Evolutionary conservation across 805 yeast genomes (phyloP), one percentile per base, ranked within the genome.

Genomic region (Zygosaccharomyces kombuchaensis): DNA sequence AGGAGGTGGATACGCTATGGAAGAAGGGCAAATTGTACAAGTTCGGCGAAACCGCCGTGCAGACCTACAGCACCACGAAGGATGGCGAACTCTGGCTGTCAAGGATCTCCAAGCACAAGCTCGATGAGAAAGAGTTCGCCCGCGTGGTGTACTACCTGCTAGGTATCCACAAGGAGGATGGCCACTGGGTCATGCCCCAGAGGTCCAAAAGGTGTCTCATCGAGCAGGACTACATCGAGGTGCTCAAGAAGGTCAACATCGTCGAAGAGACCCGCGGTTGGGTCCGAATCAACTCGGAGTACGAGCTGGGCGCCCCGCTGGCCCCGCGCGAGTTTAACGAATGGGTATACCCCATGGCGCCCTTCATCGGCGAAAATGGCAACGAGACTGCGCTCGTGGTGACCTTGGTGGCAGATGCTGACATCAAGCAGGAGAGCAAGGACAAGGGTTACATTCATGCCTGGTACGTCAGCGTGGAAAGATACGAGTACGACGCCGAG

Each of bases 301-400:
- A 71, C 51, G 66, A 67, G 30, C 50, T 71, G 17, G 70, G 71
- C 4, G 59, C 63, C 9, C 66, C 71, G 4, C 51, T 70, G 27
- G 56, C 59, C 4, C 63, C 68, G 1, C 53, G 75, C 32, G 70
- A 66, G 38, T 71, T 71, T 52, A 62, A 62, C 47, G 68, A 68
- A 36, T 66, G 63, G 63, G 61, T 64, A 16, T 58, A 68, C 47
- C 57, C 67, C 7, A 47, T 60, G 13, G 54, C 52, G 9, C 68
- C 65, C 10, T 50, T 46, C 26, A 34, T 32, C 4, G 43, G 46
- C 13, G 46, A 37, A 2, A 48, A 48, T 5, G 61, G 55, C 5
- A 26, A 35, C 3, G 66, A 67, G 35, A 48, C 55, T 2, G 58
- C 64, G 1, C 54, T 61, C 45, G 65, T 69, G n/a, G 58, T 70